phyloP scores from a whole-genome alignment of 495 filamentous ascomycete species.

The Hypoxylon fragiforme region DNA sequence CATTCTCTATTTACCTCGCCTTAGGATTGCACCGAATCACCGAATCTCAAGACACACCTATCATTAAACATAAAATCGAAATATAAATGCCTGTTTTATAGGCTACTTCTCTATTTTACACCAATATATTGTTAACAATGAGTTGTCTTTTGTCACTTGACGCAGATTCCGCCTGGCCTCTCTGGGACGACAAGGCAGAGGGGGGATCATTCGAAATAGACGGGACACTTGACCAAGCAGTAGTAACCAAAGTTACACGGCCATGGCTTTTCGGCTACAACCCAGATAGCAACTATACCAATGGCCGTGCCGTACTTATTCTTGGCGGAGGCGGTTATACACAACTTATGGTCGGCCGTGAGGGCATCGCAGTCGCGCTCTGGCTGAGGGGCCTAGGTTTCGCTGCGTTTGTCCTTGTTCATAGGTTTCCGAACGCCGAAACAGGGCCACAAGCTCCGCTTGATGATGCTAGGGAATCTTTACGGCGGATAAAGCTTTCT shows the following conservation, averaged over 20 bases:
- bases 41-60: too few relatives aligned
- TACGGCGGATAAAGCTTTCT: slow-evolving; percentile 1
- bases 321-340: slow-evolving; percentile 24
- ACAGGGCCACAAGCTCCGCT: slow-evolving; percentile 18
- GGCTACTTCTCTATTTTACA: too few relatives aligned
- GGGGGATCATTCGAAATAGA: slow-evolving; percentile 8
- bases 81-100: too few relatives aligned
- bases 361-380: slow-evolving; percentile 22
- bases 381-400: slow-evolving; percentile 20
- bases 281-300: slow-evolving; percentile 1
- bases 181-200: slow-evolving; percentile 3
- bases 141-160: too few relatives aligned
- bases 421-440: slow-evolving; percentile 17
- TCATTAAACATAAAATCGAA: too few relatives aligned
- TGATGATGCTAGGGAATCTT: slow-evolving; percentile 16
- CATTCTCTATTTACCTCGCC: too few relatives aligned
- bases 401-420: slow-evolving; percentile 22
- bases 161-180: slow-evolving; percentile 10
- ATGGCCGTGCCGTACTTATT: slow-evolving; percentile 21
- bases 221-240: slow-evolving; percentile 1
- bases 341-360: slow-evolving; percentile 24
- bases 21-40: too few relatives aligned
- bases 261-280: slow-evolving; percentile 28
- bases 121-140: too few relatives aligned
- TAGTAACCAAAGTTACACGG: slow-evolving; percentile 9